Conservation (phyloP, 1,284 basidiomycete species). For the Albatrellus sp. region DNA sequence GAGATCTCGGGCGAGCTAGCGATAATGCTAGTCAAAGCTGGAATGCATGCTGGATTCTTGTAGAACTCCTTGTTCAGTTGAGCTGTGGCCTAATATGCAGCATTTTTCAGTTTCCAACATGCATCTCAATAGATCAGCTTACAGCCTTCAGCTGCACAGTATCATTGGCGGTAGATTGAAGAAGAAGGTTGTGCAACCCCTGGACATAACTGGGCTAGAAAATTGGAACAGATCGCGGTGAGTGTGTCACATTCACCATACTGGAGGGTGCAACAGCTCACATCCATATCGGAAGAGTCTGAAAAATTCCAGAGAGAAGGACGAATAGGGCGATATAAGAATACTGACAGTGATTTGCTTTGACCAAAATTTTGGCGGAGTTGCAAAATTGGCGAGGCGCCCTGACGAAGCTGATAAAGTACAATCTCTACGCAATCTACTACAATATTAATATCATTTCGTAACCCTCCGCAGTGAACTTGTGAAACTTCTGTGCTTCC, state of each 20-base stretch:
- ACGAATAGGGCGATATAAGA: background rate
- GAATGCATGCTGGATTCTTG: constrained; percentile 84
- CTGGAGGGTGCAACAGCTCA: constrained; percentile 1
- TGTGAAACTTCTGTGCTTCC: too few species aligned
- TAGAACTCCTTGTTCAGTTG: constrained; percentile 86
- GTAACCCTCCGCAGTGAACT: too few species aligned
- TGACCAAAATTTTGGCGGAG: constrained; percentile 13
- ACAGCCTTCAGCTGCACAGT: constrained; percentile 82
- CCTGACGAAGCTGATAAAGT: background rate
- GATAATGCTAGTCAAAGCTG: constrained; percentile 84
- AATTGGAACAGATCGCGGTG: background rate
- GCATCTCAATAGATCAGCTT: constrained; percentile 19
- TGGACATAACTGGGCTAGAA: constrained; percentile 57
- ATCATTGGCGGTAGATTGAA: constrained; percentile 79
- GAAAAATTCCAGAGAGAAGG: background rate
- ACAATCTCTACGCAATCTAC: too few species aligned
- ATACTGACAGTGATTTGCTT: constrained; percentile 8
- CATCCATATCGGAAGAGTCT: constrained; percentile 10
- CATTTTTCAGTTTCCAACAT: constrained; percentile 1
- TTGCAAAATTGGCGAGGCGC: constrained; percentile 7
- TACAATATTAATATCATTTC: too few species aligned
- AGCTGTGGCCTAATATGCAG: constrained; percentile 66
- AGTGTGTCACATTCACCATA: background rate
- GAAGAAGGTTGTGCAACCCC: constrained; percentile 72
- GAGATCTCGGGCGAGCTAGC: constrained; percentile 70